A percentile compares a stretch with the other conserved stretches of the same genome.
Conservation (phyloP, 2,329 filamentous ascomycete genomes). For the Ophiostoma novo-ulmi region DNA sequence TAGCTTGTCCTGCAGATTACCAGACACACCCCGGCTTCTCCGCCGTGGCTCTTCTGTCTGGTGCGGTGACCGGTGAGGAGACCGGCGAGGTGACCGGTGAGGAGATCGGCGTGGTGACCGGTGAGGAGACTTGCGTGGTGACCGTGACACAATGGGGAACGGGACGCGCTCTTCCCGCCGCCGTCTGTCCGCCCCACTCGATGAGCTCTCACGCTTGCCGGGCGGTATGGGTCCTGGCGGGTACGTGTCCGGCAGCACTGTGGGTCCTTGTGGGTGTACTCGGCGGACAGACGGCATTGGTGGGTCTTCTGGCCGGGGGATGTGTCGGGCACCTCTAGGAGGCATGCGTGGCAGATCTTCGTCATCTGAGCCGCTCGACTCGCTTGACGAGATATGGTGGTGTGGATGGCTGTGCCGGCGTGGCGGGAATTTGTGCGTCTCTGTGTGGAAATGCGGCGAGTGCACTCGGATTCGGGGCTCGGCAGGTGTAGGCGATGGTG, state of each 20-base stretch:
- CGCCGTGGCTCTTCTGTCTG: conserved; percentile 37
- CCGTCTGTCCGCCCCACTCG: conserved; percentile 23
- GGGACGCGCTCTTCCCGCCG: conserved; percentile 22
- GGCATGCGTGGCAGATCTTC: conserved; percentile 31
- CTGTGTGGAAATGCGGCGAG: conserved; percentile 26
- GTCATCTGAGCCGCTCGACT: conserved; percentile 39
- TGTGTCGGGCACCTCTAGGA: conserved; percentile 28
- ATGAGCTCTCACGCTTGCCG: conserved; percentile 24
- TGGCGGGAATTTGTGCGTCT: conserved; percentile 31
- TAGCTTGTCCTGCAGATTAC: conserved; percentile 42
- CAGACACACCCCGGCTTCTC: conserved; percentile 36
- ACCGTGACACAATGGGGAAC: neutral
- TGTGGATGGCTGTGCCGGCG: conserved; percentile 50
- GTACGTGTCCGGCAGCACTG: conserved; percentile 31
- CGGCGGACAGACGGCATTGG: conserved; percentile 35
- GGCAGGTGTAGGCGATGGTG: conserved; percentile 33
- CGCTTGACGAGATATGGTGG: conserved; percentile 40
- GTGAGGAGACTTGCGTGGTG: neutral
- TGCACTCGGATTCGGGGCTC: conserved; percentile 26
- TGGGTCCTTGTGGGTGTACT: conserved; percentile 28
- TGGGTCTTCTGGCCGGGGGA: neutral
- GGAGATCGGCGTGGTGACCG: no score
- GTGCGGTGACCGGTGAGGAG: conserved; percentile 24
- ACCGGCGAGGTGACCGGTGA: conserved; percentile 13
- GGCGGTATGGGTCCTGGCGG: conserved; percentile 27